These are phyloP conservation scores for Melanomma pulvis-pyrius DNA, from an alignment of 495 filamentous ascomycete genomes.

Conservation along the genomic window DNA sequence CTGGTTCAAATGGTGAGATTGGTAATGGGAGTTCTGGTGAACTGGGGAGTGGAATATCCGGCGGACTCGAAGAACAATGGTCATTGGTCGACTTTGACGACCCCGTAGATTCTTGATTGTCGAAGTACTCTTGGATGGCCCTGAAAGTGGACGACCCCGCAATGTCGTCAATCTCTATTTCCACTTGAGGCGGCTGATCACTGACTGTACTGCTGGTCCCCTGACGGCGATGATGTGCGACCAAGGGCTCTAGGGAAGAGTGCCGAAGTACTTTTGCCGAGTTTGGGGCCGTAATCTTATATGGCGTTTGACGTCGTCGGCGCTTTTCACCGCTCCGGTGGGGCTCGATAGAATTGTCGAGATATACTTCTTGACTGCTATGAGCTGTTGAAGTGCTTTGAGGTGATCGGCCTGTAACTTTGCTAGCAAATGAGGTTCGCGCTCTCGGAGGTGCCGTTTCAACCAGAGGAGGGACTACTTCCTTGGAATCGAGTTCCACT, in stretches of 20 bases:
- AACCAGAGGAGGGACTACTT: background rate
- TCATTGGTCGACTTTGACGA: background rate
- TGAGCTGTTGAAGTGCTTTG: background rate
- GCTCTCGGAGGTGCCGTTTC: background rate
- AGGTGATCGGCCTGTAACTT: background rate
- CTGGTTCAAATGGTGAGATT: background rate
- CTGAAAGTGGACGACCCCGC: background rate
- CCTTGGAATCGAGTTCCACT: constrained; percentile 1
- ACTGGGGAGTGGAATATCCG: background rate
- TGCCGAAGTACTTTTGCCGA: background rate
- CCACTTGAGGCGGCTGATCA: background rate
- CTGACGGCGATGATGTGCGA: constrained; percentile 5
- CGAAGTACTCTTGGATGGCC: constrained; percentile 21
- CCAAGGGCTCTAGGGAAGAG: constrained; percentile 10
- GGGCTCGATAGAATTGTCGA: background rate
- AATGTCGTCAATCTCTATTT: constrained; percentile 9
- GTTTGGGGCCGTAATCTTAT: background rate
- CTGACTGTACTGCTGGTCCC: background rate
- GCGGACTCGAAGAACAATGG: background rate
- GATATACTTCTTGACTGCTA: background rate
- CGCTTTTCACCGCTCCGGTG: background rate
- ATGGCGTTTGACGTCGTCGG: constrained; percentile 10
- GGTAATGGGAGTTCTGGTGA: background rate
- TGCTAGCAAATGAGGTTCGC: background rate
- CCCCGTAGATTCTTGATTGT: background rate